Conservation (phyloP, 2,329 filamentous ascomycete species). For the Arthrobotrys sinensis region DNA sequence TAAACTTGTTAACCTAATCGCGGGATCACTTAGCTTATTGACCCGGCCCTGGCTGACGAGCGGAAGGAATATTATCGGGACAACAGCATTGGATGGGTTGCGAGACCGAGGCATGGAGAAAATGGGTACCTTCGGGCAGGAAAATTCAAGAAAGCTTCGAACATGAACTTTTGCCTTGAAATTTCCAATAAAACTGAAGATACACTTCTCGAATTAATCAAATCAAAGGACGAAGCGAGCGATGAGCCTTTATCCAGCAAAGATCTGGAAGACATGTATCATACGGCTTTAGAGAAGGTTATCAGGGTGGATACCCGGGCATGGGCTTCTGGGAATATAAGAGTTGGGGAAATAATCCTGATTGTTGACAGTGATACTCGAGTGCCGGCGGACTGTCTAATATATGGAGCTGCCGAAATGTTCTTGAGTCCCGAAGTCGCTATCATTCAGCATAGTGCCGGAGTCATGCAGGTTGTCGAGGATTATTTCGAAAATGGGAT, state of each 20-base stretch:
- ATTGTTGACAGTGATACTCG: conserved; percentile 80
- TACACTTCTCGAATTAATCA: conserved; percentile 65
- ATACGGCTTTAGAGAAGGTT: conserved; percentile 70
- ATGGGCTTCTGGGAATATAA: conserved; percentile 75
- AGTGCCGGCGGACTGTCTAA: conserved; percentile 77
- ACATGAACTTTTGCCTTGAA: conserved; percentile 81
- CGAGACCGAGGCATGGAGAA: conserved; percentile 70
- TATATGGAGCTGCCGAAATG: conserved; percentile 81
- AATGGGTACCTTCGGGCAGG: conserved; percentile 73
- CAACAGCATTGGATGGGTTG: conserved; percentile 26
- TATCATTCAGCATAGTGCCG: conserved; percentile 80
- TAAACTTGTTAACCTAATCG: too few species aligned
- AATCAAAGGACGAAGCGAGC: not conserved
- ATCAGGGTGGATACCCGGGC: conserved; percentile 72
- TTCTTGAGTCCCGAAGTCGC: conserved; percentile 78
- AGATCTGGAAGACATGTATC: conserved; percentile 70
- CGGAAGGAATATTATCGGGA: conserved; percentile 25
- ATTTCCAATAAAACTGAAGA: conserved; percentile 76
- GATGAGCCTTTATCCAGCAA: conserved; percentile 19
- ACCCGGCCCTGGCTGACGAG: conserved; percentile 65
- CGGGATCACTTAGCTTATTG: not conserved
- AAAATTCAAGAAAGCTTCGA: conserved; percentile 81
- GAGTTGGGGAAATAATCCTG: conserved; percentile 77
- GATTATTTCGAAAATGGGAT: conserved; percentile 83
- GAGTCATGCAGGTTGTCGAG: conserved; percentile 82